Evolutionary conservation across 768 basidiomycete genomes (phyloP), one percentile per base, ranked within the genome.

Genomic region (Collybia sordida): DNA sequence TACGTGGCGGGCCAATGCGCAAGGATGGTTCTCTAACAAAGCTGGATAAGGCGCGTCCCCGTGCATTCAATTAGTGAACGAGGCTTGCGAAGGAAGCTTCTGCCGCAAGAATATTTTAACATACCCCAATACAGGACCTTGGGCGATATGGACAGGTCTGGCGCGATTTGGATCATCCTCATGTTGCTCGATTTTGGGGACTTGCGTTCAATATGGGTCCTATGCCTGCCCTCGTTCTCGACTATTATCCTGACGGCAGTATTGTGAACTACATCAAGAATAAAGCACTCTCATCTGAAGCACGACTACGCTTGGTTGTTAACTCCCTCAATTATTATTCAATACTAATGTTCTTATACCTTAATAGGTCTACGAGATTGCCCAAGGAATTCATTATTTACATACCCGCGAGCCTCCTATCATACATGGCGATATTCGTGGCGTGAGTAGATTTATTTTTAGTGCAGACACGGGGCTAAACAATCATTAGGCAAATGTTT

Each of bases 371-470:
- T 14, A 4, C 31, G 31, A 31, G 11, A 31, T 31, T 11, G 31
- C 31, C 31, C 31, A 31, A 14, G 31, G 31, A 6, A 31, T 31
- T 11, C 4, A 31, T 11, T 31, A 11, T 31, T 11, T 31, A 31
- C 31, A 31, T 12, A 31, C 9, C 9, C 14, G 31, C 31, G 3
- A 31, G 14, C 31, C 31, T 12, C 14, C 31, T 3, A 31, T 31
- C 9, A 12, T 31, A 7, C 64, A 67, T 52, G 67, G 63, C 6
- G 64, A 69, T 45, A 40, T 69, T 9, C 58, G 63, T 22, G 57
- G 57, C 4, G 63, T 61, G 28, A 45, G 55, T 37, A 23, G 7
- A 23, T 19, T 19, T 19, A 31, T 9, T 21, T 3, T n/a, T 4
- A 6, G 18, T 47, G 4, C 15, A n/a, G 42, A 25, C 34, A 42